Evolutionary conservation across 495 filamentous ascomycete species (phyloP).

Genomic region (Barbatosphaeria neglecta): DNA sequence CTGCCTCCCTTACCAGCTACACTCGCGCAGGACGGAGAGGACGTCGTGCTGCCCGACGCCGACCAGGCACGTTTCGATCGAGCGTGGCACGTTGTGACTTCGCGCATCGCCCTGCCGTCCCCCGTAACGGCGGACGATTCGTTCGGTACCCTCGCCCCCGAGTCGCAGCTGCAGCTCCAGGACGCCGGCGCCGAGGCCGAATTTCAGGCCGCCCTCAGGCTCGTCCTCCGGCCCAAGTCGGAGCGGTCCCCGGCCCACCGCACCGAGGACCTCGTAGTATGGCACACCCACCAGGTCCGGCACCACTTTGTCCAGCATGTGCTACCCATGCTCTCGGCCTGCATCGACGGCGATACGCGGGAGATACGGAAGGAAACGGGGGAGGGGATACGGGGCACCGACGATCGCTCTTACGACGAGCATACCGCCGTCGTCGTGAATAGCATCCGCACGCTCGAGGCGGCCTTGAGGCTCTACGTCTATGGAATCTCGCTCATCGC

Average conservation of each 20-base stretch:
- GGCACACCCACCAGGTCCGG: constrained; percentile 40
- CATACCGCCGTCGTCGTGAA: constrained; percentile 30
- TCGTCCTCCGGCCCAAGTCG: constrained; percentile 24
- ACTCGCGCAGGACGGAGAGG: constrained; percentile 2
- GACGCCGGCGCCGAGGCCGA: constrained; percentile 9
- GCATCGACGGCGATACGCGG: constrained; percentile 11
- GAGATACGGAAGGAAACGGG: too few relatives aligned
- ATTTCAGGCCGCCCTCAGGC: constrained; percentile 31
- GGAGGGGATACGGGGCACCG: constrained; percentile 1
- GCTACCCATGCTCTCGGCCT: constrained; percentile 31
- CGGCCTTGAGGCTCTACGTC: constrained; percentile 36
- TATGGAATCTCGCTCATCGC: constrained; percentile 34
- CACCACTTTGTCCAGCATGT: constrained; percentile 39
- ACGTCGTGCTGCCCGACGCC: constrained; percentile 5
- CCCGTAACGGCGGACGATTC: constrained; percentile 30
- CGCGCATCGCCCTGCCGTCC: constrained; percentile 45
- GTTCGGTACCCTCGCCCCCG: constrained; percentile 28
- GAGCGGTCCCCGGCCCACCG: constrained; percentile 30
- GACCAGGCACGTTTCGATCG: constrained; percentile 55
- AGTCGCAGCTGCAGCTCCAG: constrained; percentile 21
- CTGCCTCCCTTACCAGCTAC: constrained; percentile 5
- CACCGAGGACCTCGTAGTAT: constrained; percentile 37
- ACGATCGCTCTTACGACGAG: constrained; percentile 11
- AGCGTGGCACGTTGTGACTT: constrained; percentile 58
- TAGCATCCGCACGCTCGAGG: constrained; percentile 37